phyloP scores from a whole-genome alignment of 805 yeast genomes.

The Starmerella etchellsii region DNA sequence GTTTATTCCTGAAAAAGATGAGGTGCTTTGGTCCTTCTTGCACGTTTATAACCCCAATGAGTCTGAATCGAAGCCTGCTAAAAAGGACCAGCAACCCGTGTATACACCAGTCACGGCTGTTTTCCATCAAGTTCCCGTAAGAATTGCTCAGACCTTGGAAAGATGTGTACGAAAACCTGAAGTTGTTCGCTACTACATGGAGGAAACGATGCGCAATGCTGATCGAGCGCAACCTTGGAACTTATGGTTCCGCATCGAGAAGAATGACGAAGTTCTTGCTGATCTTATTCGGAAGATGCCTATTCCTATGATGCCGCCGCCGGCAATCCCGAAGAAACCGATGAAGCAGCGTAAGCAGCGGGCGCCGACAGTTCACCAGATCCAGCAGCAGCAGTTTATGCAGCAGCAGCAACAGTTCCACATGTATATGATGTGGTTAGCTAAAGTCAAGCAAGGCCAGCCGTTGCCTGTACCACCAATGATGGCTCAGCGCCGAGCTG shows the following conservation, averaged over 20 bases:
- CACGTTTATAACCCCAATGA: constrained; percentile 12
- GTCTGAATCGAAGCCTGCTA: neutral
- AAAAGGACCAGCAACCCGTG: constrained; percentile 16
- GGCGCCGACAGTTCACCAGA: constrained; percentile 4
- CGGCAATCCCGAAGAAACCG: constrained; percentile 11
- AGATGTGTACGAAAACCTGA: constrained; percentile 51
- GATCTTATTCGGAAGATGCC: constrained; percentile 19
- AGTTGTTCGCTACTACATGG: constrained; percentile 51
- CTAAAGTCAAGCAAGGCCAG: constrained; percentile 5
- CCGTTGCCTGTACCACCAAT: constrained; percentile 3
- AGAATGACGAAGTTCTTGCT: constrained; percentile 22
- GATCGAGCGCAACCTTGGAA: constrained; percentile 46
- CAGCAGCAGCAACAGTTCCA: constrained; percentile 1
- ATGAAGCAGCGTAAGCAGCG: constrained; percentile 15
- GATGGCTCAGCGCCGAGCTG: neutral
- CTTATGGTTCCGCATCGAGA: constrained; percentile 64
- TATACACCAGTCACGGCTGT: constrained; percentile 54
- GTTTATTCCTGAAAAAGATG: constrained; percentile 25
- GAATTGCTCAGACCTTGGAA: constrained; percentile 49
- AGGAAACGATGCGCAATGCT: constrained; percentile 45
- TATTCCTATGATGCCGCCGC: constrained; percentile 16
- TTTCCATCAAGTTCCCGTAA: constrained; percentile 50
- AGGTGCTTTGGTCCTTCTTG: constrained; percentile 30
- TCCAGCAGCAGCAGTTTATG: neutral
- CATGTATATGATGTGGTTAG: constrained; percentile 1